These are phyloP conservation scores for Infundibulicybe gibba DNA, from an alignment of 768 basidiomycete species.

Conservation along the genomic window DNA sequence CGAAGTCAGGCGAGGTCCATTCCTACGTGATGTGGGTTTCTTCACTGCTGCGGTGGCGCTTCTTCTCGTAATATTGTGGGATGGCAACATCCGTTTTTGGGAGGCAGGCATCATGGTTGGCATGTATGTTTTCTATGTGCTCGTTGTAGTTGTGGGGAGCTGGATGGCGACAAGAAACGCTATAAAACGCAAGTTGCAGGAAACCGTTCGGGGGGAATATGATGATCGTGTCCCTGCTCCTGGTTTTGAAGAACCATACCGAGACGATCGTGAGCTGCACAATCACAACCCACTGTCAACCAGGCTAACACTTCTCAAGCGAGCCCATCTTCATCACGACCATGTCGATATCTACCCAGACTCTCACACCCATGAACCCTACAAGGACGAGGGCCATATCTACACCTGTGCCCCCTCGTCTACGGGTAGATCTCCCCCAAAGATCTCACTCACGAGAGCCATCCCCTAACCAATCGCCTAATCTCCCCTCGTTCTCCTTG, in stretches of 20 bases:
- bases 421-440: slow-evolving; percentile 33
- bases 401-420: slow-evolving; percentile 27
- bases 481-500: slow-evolving; percentile 84
- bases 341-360: slow-evolving; percentile 21
- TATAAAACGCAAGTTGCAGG: slow-evolving; percentile 40
- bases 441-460: slow-evolving; percentile 45
- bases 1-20: slow-evolving; percentile 72
- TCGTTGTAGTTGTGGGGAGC: slow-evolving; percentile 67
- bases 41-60: slow-evolving; percentile 80
- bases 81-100: slow-evolving; percentile 64
- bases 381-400: slow-evolving; percentile 38
- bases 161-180: slow-evolving; percentile 71
- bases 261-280: slow-evolving; percentile 52
- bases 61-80: slow-evolving; percentile 75
- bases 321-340: slow-evolving; percentile 8
- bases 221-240: slow-evolving; percentile 36
- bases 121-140: slow-evolving; percentile 77
- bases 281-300: neutral
- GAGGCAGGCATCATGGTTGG: slow-evolving; percentile 72
- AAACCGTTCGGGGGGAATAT: slow-evolving; percentile 56
- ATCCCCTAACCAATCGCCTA: slow-evolving; percentile 43
- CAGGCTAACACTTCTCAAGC: slow-evolving; percentile 2
- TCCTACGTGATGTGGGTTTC: slow-evolving; percentile 93
- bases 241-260: slow-evolving; percentile 46
- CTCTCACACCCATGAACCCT: slow-evolving; percentile 26